Percentiles rank a stretch among this genome's conserved stretches.
phyloP scores from a whole-genome alignment of 192 early-diverging fungal species.

The Coemansia sp. region DNA sequence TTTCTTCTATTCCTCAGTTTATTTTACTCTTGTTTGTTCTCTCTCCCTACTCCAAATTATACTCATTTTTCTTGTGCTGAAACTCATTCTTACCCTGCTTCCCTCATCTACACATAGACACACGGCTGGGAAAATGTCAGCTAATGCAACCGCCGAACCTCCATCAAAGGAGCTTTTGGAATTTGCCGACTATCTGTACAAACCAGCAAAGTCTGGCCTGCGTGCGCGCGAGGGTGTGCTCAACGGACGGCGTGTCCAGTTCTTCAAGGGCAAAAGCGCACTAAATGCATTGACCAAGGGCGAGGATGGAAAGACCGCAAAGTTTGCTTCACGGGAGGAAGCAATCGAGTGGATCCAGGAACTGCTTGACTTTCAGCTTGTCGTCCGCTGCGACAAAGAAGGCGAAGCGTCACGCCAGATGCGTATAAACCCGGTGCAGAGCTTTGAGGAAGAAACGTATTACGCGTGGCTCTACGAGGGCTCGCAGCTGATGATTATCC shows the following conservation, averaged over 20 bases:
- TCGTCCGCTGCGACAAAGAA: conserved; percentile 72
- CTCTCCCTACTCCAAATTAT: background rate
- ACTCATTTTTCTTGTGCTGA: background rate
- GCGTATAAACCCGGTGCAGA: conserved; percentile 58
- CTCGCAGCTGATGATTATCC: conserved; percentile 71
- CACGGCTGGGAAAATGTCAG: conserved; percentile 20
- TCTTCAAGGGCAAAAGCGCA: conserved; percentile 71
- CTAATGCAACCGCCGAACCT: conserved; percentile 14
- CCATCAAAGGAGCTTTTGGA: conserved; percentile 61
- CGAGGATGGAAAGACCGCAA: conserved; percentile 48
- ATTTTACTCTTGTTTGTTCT: background rate
- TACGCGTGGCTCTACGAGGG: conserved; percentile 94
- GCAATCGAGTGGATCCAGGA: conserved; percentile 64
- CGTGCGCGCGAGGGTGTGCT: conserved; percentile 83
- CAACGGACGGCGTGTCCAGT: conserved; percentile 87
- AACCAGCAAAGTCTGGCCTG: conserved; percentile 65
- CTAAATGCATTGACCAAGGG: conserved; percentile 46
- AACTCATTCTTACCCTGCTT: background rate
- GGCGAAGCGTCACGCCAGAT: conserved; percentile 55
- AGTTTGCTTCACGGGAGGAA: conserved; percentile 58
- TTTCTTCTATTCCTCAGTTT: background rate
- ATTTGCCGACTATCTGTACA: conserved; percentile 79
- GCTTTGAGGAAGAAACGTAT: conserved; percentile 78
- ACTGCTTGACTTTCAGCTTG: conserved; percentile 70
- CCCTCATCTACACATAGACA: conserved; percentile 1